Percentiles rank a stretch among this genome's conserved stretches.
Conservation (phyloP, 305 asterid species). For the Coffea humblotiana region DNA sequence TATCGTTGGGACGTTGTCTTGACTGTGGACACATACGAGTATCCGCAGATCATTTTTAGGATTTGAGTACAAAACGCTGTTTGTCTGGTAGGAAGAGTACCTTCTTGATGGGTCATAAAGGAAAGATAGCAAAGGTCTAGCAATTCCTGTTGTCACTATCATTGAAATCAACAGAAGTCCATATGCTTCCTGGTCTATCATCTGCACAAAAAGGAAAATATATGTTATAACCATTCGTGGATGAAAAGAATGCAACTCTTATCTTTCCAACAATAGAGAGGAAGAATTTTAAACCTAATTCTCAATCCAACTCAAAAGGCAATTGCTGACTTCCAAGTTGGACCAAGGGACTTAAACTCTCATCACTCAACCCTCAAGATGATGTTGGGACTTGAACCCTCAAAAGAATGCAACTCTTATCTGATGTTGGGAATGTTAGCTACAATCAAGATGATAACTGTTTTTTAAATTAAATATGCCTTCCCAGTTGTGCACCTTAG, state of each 20-base stretch:
- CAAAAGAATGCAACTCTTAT: neutral
- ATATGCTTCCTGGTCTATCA: slow-evolving; percentile 43
- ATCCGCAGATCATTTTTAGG: slow-evolving; percentile 45
- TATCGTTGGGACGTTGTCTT: slow-evolving; percentile 49
- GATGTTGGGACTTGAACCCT: too few species aligned
- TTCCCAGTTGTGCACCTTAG: neutral
- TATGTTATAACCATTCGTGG: neutral
- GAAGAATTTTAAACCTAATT: too few species aligned
- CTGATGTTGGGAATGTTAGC: neutral
- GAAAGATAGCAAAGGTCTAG: slow-evolving; percentile 40
- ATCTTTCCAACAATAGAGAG: too few species aligned
- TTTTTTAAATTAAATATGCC: too few species aligned
- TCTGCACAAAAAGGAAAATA: slow-evolving; percentile 36
- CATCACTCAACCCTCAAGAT: too few species aligned
- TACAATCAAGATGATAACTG: neutral
- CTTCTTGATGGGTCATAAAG: slow-evolving; percentile 62
- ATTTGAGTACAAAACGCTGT: slow-evolving; percentile 35
- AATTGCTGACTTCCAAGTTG: too few species aligned
- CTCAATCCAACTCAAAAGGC: too few species aligned
- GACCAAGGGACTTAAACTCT: too few species aligned
- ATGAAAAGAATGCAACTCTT: neutral
- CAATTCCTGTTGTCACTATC: slow-evolving; percentile 52
- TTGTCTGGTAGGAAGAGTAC: slow-evolving; percentile 32
- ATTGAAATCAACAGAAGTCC: slow-evolving; percentile 44
- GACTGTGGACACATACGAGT: slow-evolving; percentile 46